phyloP scores from a whole-genome alignment of 139 green algal genomes.

The Chlorella sorokiniana region DNA sequence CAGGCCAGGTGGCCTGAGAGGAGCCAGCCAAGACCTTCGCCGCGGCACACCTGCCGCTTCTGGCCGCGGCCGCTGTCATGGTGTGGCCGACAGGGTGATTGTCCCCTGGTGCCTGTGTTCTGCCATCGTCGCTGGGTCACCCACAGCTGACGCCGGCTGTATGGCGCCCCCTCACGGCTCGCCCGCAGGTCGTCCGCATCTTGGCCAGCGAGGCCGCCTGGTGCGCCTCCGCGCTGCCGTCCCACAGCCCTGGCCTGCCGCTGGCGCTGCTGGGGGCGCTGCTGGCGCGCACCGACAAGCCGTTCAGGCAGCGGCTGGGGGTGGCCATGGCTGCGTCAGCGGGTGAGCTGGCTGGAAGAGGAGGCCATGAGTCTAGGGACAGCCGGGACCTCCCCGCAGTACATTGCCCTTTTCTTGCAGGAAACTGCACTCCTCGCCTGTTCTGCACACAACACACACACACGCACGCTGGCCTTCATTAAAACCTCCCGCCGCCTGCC shows the following conservation, averaged over 20 bases:
- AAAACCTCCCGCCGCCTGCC: neutral
- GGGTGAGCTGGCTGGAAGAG: neutral
- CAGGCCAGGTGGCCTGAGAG: no score
- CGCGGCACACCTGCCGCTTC: no score
- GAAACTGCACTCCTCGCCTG: no score
- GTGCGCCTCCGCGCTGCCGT: slow-evolving; percentile 56
- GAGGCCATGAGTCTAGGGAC: no score
- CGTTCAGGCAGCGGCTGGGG: slow-evolving; percentile 42
- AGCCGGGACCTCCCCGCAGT: no score
- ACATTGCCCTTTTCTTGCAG: no score
- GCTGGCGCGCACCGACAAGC: slow-evolving; percentile 37
- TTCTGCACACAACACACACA: no score
- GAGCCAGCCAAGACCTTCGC: no score
- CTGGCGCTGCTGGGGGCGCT: slow-evolving; percentile 50
- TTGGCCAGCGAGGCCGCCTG: slow-evolving; percentile 69
- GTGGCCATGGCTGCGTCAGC: slow-evolving; percentile 43
- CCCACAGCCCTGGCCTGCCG: slow-evolving; percentile 52
- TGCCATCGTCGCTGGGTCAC: neutral
- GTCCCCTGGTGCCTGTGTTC: no score
- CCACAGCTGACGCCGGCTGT: neutral
- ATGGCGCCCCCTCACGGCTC: neutral
- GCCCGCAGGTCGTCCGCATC: slow-evolving; percentile 43
- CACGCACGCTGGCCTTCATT: no score
- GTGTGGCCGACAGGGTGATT: no score
- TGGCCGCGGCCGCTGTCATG: no score